Percentiles rank a stretch among this genome's conserved stretches.
Evolutionary conservation across 1,284 basidiomycete genomes (phyloP).

Genomic region (Moniliella sp.): DNA sequence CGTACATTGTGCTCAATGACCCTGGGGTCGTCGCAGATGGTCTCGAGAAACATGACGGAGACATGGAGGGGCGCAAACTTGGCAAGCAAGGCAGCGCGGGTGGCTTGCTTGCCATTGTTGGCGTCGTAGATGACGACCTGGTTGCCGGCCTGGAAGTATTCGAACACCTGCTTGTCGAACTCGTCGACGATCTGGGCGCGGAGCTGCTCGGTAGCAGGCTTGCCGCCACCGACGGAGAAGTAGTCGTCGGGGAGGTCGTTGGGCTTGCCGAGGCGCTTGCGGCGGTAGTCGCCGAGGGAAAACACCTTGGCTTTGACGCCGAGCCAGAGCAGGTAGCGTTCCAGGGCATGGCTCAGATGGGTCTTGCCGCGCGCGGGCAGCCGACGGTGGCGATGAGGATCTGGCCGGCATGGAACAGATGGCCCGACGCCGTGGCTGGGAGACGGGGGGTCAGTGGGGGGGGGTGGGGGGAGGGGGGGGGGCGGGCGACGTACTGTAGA

Average conservation of each 20-base stretch:
- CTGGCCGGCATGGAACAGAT: slow-evolving; percentile 43
- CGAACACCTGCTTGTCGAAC: slow-evolving; percentile 67
- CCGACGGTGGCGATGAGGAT: slow-evolving; percentile 78
- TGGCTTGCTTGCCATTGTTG: slow-evolving; percentile 63
- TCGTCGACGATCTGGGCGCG: slow-evolving; percentile 52
- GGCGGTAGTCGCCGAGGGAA: slow-evolving; percentile 76
- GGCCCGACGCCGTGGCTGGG: slow-evolving; percentile 12
- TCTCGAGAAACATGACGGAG: slow-evolving; percentile 12
- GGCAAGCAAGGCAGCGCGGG: slow-evolving; percentile 55
- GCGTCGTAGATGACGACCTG: slow-evolving; percentile 98
- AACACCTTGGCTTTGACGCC: slow-evolving; percentile 87
- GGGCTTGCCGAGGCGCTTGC: slow-evolving; percentile 68
- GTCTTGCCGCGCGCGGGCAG: slow-evolving; percentile 72
- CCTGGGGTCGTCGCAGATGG: slow-evolving; percentile 45
- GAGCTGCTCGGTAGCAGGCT: slow-evolving; percentile 51
- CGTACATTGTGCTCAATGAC: slow-evolving; percentile 84
- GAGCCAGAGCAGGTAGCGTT: slow-evolving; percentile 89
- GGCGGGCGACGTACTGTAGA: neutral
- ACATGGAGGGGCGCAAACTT: slow-evolving; percentile 45
- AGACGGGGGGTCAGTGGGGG: neutral
- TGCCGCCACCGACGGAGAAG: slow-evolving; percentile 50
- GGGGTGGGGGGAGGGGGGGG: neutral
- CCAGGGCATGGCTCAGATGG: slow-evolving; percentile 78
- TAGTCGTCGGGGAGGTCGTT: slow-evolving; percentile 74
- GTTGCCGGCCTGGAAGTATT: slow-evolving; percentile 58